Conservation (phyloP, 2,329 filamentous ascomycete genomes). For the Scytalidium sp. region DNA sequence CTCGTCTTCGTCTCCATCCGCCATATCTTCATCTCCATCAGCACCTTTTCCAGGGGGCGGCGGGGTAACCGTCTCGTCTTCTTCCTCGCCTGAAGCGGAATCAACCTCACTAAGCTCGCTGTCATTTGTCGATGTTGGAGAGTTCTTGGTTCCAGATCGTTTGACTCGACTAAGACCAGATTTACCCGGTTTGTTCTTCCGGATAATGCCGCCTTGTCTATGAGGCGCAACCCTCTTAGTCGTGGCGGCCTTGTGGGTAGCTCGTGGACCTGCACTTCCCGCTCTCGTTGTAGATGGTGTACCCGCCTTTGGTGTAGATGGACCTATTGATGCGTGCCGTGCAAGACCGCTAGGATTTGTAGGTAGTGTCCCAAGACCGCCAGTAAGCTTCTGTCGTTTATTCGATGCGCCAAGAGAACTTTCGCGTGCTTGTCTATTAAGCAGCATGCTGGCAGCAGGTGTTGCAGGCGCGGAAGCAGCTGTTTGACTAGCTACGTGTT, state of each 20-base stretch:
- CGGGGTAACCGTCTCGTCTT: slow-evolving; percentile 35
- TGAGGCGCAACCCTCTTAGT: slow-evolving; percentile 30
- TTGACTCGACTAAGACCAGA: slow-evolving; percentile 63
- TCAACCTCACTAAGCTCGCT: slow-evolving; percentile 65
- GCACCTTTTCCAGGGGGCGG: slow-evolving; percentile 48
- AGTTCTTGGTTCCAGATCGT: slow-evolving; percentile 51
- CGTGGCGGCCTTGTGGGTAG: slow-evolving; percentile 29
- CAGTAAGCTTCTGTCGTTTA: slow-evolving; percentile 45
- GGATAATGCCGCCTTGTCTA: slow-evolving; percentile 24
- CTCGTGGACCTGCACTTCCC: slow-evolving; percentile 59
- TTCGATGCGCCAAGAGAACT: slow-evolving; percentile 56
- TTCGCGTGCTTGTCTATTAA: slow-evolving; percentile 55
- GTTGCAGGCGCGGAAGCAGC: slow-evolving; percentile 55
- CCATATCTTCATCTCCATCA: slow-evolving; percentile 49
- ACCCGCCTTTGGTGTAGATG: slow-evolving; percentile 55
- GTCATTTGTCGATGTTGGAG: slow-evolving; percentile 60
- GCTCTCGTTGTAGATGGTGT: slow-evolving; percentile 37
- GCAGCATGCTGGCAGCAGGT: slow-evolving; percentile 58
- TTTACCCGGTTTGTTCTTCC: slow-evolving; percentile 37
- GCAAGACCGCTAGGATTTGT: slow-evolving; percentile 56
- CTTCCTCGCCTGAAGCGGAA: slow-evolving; percentile 50
- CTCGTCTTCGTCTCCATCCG: slow-evolving; percentile 62
- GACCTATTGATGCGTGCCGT: slow-evolving; percentile 60
- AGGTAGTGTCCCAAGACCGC: slow-evolving; percentile 42
- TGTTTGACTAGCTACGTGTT: slow-evolving; percentile 12